Base-by-base conservation (phyloP, 805 yeast species). In the Priceomyces fermenticarens region DNA sequence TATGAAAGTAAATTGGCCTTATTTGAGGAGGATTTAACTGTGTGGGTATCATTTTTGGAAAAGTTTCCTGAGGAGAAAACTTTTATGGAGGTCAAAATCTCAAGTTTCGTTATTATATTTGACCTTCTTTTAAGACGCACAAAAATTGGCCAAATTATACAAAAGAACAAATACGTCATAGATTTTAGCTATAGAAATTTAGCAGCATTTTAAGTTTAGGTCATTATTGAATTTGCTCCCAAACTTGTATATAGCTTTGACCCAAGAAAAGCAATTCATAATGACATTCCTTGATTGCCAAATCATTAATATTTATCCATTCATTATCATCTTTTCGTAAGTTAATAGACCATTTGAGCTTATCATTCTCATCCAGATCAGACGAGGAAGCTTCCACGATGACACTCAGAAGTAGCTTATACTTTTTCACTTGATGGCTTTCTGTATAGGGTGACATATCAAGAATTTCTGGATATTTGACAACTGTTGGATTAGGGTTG, bases 191-290 rank as follows among this genome's bases (percentile, higher is more conserved):
- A 47, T 35, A 33, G 32, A 23, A 28, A 36, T 10, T 27, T 42
- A 13, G 16, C 39, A 25, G 33, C 27, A 27, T 39, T 27, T 15
- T 20, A 34, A 13, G n/a, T 38, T 11, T 35, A 29, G 8, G 34
- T 12, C 35, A 32, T n/a, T 28, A 4, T 6, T n/a, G 10, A 17
- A 12, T 16, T 12, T 39, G 27, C 46, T 76, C 73, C 90, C 93
- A 85, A 9, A 86, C 63, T 57, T 85, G 91, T 17, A 87, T 61
- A 57, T 76, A 80, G 27, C 78, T 73, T 49, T 83, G 86, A 30
- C 73, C 70, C 25, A 85, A 56, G 52, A 84, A 81, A 41, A 87
- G 50, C 31, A 84, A 63, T 45, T 83, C 88, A 38, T 67, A 67
- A 30, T 80, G 81, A 15, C 75, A 70, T 10, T 56, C 55, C 28